Percentiles rank a stretch among this genome's conserved stretches.
These are phyloP conservation scores for Rhipidocladum racemiflorum DNA, from an alignment of 176 grass and related monocot genomes.

Conservation along the genomic window DNA sequence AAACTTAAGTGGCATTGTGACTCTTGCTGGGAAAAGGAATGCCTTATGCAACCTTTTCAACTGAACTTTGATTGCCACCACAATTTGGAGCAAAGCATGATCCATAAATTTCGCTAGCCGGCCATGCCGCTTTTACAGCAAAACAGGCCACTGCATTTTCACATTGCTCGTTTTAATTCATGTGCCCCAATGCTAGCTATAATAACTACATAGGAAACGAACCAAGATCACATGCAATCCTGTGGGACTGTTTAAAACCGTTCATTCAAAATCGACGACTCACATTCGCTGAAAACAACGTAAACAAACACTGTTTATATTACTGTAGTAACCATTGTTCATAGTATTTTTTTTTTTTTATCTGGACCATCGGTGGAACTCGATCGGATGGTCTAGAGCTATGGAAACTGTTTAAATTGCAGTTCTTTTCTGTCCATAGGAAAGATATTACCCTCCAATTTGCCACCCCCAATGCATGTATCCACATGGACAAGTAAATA, in stretches of 20 bases:
- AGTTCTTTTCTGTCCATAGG: too few relatives aligned
- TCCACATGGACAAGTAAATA: slow-evolving; percentile 1
- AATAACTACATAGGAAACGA: too few relatives aligned
- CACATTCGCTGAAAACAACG: too few relatives aligned
- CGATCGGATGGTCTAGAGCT: too few relatives aligned
- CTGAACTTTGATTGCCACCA: slow-evolving; percentile 6
- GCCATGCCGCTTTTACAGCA: neutral
- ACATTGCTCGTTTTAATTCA: neutral
- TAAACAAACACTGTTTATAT: too few relatives aligned
- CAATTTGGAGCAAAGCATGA: slow-evolving; percentile 30
- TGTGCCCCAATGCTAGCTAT: neutral
- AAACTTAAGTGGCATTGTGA: neutral
- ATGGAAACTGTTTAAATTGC: too few relatives aligned
- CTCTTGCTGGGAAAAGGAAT: neutral
- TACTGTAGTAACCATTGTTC: too few relatives aligned
- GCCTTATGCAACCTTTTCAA: slow-evolving; percentile 9
- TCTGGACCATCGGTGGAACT: too few relatives aligned
- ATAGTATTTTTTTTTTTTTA: too few relatives aligned
- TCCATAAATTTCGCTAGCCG: slow-evolving; percentile 25
- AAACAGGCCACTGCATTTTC: neutral
- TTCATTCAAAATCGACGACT: too few relatives aligned
- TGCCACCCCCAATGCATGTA: slow-evolving; percentile 19
- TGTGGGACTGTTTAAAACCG: too few relatives aligned
- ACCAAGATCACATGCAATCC: too few relatives aligned
- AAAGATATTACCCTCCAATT: slow-evolving; percentile 23